phyloP scores from a whole-genome alignment of 139 green algal genomes.

The Chlamydomonas sphaeroides region DNA sequence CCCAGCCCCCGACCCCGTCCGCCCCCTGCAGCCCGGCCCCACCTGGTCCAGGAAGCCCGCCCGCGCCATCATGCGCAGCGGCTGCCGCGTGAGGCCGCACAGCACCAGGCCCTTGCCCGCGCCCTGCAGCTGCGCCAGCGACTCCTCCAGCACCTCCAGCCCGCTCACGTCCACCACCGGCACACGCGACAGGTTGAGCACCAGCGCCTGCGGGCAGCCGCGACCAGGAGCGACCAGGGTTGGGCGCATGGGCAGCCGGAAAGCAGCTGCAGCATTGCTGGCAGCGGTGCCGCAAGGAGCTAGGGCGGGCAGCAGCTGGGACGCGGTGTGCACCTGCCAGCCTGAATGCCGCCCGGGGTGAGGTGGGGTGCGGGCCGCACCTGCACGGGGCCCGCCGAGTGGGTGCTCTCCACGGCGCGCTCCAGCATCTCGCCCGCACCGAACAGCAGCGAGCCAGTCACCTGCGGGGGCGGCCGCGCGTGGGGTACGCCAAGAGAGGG shows the following conservation, averaged over 20 bases:
- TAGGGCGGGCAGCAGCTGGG: too few species aligned
- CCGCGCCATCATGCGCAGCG: constrained; percentile 45
- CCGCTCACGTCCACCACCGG: constrained; percentile 40
- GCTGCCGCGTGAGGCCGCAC: constrained; percentile 44
- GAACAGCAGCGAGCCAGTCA: constrained; percentile 53
- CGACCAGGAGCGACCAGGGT: too few species aligned
- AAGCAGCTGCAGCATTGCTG: too few species aligned
- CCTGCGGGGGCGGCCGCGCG: neutral
- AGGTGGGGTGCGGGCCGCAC: too few species aligned
- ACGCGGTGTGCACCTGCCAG: too few species aligned
- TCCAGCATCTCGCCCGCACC: constrained; percentile 43
- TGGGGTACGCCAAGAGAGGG: too few species aligned
- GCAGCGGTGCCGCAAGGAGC: too few species aligned
- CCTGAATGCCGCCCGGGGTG: too few species aligned
- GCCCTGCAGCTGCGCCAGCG: neutral
- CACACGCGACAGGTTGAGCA: constrained; percentile 46
- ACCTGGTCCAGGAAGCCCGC: constrained; percentile 47
- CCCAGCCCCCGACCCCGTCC: too few species aligned
- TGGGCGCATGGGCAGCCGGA: too few species aligned
- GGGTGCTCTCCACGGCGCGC: neutral
- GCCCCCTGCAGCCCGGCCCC: neutral
- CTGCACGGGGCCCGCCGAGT: constrained; percentile 14
- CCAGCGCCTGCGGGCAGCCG: constrained; percentile 17
- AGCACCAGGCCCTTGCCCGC: constrained; percentile 45
- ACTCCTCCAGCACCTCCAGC: constrained; percentile 46